Base-by-base conservation (phyloP, 257 asterid species). In the Coffea canephora region DNA sequence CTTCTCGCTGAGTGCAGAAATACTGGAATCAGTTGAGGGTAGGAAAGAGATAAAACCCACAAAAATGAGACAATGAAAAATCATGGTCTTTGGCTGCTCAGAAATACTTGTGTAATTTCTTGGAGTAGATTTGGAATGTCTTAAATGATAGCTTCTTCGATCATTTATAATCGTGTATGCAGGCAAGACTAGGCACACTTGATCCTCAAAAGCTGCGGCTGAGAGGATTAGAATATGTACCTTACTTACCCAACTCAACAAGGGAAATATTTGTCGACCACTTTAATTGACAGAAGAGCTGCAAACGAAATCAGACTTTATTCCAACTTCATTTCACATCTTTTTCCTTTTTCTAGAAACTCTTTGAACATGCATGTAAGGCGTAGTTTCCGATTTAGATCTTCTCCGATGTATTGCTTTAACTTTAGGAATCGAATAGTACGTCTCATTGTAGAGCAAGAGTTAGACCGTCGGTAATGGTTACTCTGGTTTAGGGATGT, bases 161-260 rank as follows among this genome's bases (percentile, higher is more conserved):
- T 61, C 31, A 1, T 11, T 55, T 3, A 19, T 61, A 61, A 49
- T 49, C 54, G 1, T 10, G 54, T 49, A 49, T 49, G 52, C 1
- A 48, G 52, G 52, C 52, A 48, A 2, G 52, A 48, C 4, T 10
- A 48, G 52, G 8, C 12, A 48, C 1, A 54, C 61, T 15, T 14
- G 61, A 54, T 54, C 21, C 21, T 19, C 2, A 14, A 54, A 0
- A 14, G 31, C 23, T 62, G 70, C 61, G 55, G 52, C 62, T 78
- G 76, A 77, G 52, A 34, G 62, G 21, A 14, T 48, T 13, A 52
- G 86, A 84, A 82, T 84, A 84, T 82, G 78, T 88, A 10, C 88
- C 79, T 88, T 88, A 61, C 91, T 79, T 88, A 14, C 88, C 79
- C 86, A 86, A 54, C 91, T 79, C 82, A 13, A 23, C 76, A 34